Evolutionary conservation across 257 asterid genomes (phyloP), one percentile per base, ranked within the genome.

Genomic region (Solanum corneliomulleri): DNA sequence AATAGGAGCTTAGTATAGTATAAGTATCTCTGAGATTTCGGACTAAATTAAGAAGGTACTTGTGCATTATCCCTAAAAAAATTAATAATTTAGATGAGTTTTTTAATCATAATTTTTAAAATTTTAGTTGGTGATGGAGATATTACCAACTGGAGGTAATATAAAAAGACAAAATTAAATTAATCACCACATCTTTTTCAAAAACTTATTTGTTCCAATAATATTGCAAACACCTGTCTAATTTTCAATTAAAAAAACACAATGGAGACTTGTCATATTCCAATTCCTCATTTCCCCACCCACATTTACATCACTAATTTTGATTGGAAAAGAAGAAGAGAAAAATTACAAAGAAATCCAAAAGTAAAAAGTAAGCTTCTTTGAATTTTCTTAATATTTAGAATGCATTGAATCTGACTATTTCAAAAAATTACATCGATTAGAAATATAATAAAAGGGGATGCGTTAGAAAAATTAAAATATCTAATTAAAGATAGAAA

Each of bases 191-290:
- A 60, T 93, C 93, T 12, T 74, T 89, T 90, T 93, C 93, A 88
- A 33, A 33, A 69, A 68, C n/a, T n/a, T 23, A n/a, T 60, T 85
- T 52, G 33, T 86, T 86, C 92, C 95, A 89, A 89, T 90, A 33
- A 31, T 64, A 87, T 83, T 85, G 88, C 86, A 84, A 89, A 89
- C 94, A 90, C 91, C 89, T 90, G 92, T 64, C 75, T 75, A 58
- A 81, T 70, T 80, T 90, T 45, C 10, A 75, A 56, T 9, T 37
- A 86, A 86, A 78, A 27, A 14, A 45, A 29, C 33, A 76, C 60
- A 76, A 13, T 87, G 91, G 88, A 87, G 80, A 89, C 64, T 86
- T 89, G 91, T 94, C 93, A 87, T 45, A 64, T 80, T 91, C 92
- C 91, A 91, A 86, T 41, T 82, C 60, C 69, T 35, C 88, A 78